These are phyloP conservation scores for Raddia guianensis DNA, from an alignment of 176 grass and related monocot species.

Conservation along the genomic window DNA sequence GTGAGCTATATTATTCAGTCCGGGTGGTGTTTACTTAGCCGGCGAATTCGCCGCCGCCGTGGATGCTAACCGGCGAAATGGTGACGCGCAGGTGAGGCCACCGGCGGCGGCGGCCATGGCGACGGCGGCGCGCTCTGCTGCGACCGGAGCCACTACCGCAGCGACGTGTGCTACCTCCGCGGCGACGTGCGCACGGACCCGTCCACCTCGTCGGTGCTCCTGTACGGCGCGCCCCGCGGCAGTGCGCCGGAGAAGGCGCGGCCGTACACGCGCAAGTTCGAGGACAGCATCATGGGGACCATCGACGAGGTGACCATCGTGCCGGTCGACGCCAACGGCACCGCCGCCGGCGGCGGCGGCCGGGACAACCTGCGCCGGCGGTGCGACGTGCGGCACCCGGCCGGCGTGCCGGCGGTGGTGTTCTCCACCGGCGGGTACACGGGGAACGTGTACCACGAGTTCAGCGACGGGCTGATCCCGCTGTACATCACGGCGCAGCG, in stretches of 20 bases:
- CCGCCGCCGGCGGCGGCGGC: not conserved
- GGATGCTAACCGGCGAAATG: slow-evolving; percentile 25
- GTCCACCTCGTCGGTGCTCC: slow-evolving; percentile 63
- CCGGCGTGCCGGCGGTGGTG: slow-evolving; percentile 70
- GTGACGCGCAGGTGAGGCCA: slow-evolving; percentile 49
- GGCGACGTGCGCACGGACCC: slow-evolving; percentile 89
- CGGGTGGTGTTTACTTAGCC: not conserved
- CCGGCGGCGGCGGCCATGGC: slow-evolving; percentile 8
- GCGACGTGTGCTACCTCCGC: slow-evolving; percentile 84
- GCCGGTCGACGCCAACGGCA: slow-evolving; percentile 33
- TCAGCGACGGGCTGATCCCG: slow-evolving; percentile 95
- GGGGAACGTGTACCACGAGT: slow-evolving; percentile 99
- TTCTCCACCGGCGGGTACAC: slow-evolving; percentile 99
- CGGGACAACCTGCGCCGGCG: slow-evolving; percentile 21
- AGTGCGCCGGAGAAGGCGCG: slow-evolving; percentile 62
- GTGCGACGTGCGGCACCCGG: slow-evolving; percentile 70
- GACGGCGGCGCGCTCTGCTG: slow-evolving; percentile 72
- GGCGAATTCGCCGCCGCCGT: not conserved
- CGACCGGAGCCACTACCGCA: slow-evolving; percentile 90
- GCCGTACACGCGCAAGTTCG: slow-evolving; percentile 97
- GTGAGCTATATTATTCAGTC: slow-evolving; percentile 36
- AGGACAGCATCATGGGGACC: slow-evolving; percentile 67
- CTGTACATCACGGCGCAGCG: slow-evolving; percentile 86
- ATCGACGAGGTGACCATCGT: slow-evolving; percentile 78
- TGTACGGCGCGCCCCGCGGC: slow-evolving; percentile 52